Evolutionary conservation across 2,329 filamentous ascomycete species (phyloP).

Genomic region (Xylariaceae sp.): DNA sequence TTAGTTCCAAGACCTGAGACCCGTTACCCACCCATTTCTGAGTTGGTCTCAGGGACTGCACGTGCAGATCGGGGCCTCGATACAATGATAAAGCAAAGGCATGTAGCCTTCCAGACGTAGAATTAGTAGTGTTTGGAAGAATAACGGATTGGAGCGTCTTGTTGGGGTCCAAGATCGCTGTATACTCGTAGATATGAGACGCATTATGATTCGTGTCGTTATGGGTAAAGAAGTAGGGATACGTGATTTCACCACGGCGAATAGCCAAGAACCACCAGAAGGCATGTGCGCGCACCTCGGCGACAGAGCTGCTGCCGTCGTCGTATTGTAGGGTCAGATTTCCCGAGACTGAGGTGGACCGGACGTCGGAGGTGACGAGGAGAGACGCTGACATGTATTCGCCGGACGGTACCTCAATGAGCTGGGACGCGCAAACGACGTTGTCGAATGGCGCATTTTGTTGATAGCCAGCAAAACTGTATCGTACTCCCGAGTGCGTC

Average conservation of each 20-base stretch:
- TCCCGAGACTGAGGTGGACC: constrained; percentile 33
- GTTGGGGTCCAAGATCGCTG: constrained; percentile 30
- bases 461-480: constrained; percentile 38
- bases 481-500: constrained; percentile 35
- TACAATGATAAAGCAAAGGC: background rate
- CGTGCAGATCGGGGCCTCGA: constrained; percentile 14
- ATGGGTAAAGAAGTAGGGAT: constrained; percentile 36
- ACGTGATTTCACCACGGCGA: constrained; percentile 41
- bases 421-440: constrained; percentile 38
- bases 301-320: constrained; percentile 32
- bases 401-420: constrained; percentile 26
- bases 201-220: constrained; percentile 27
- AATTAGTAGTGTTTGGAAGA: constrained; percentile 33
- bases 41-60: constrained; percentile 35
- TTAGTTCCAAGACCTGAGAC: background rate
- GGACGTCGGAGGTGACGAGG: constrained; percentile 37
- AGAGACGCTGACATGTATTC: constrained; percentile 39
- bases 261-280: constrained; percentile 38
- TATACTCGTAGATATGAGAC: constrained; percentile 42
- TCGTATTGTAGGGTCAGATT: constrained; percentile 40
- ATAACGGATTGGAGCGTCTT: constrained; percentile 36
- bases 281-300: constrained; percentile 35
- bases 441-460: constrained; percentile 32
- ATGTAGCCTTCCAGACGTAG: constrained; percentile 17
- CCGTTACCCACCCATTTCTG: background rate